Evolutionary conservation across 768 basidiomycete genomes (phyloP).

Genomic region (Leucogyrophana mollusca): DNA sequence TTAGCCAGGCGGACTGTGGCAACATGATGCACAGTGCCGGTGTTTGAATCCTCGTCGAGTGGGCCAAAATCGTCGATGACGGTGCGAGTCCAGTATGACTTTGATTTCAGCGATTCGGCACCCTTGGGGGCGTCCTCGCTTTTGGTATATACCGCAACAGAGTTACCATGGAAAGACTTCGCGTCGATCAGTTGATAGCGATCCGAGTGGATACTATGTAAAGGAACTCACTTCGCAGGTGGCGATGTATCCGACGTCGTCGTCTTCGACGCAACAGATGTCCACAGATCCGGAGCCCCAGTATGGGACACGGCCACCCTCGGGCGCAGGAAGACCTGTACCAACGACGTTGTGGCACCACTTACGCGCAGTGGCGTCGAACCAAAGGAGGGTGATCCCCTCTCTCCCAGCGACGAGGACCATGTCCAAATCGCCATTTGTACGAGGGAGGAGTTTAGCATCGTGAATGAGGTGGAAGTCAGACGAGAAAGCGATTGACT

Average conservation of each 20-base stretch:
- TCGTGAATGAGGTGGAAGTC: constrained; percentile 14
- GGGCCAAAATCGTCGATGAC: constrained; percentile 22
- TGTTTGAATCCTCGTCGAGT: constrained; percentile 13
- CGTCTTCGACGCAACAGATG: constrained; percentile 10
- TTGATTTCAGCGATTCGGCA: neutral
- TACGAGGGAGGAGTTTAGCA: constrained; percentile 4
- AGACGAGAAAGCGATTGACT: neutral
- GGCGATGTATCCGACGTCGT: constrained; percentile 18
- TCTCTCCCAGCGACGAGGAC: constrained; percentile 15
- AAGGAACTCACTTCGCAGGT: constrained; percentile 14
- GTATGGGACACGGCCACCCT: neutral
- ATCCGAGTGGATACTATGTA: neutral
- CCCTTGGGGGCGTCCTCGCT: constrained; percentile 5
- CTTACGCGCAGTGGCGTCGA: constrained; percentile 2
- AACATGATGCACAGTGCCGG: constrained; percentile 23
- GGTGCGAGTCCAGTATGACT: constrained; percentile 13
- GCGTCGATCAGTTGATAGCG: neutral
- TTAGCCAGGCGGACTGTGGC: constrained; percentile 7
- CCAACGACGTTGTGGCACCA: too few species aligned
- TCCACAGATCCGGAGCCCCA: constrained; percentile 16
- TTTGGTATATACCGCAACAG: constrained; percentile 18
- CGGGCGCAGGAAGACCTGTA: constrained; percentile 6
- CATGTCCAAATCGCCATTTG: constrained; percentile 8
- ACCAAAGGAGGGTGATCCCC: constrained; percentile 15
- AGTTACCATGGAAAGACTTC: constrained; percentile 20